Evolutionary conservation across 768 basidiomycete genomes (phyloP), one percentile per base, ranked within the genome.

Genomic region (Mrakia hoshinonis): DNA sequence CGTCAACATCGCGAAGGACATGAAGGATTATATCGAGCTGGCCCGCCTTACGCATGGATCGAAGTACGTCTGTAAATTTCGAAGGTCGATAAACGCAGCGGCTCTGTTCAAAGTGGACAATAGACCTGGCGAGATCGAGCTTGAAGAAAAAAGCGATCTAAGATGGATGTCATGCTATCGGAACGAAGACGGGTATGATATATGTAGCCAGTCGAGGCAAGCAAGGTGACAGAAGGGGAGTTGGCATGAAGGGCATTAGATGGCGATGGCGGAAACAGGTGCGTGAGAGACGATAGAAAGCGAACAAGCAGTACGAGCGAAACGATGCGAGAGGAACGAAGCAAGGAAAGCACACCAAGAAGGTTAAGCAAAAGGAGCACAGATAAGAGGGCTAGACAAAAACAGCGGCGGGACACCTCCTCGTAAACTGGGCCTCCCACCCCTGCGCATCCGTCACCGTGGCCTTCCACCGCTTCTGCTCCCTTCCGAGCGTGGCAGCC

Each of bases 361-460:
- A 29, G n/a, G 48, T 20, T 22, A 20, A 51, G 20, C 49, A 22
- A 18, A 20, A 24, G 26, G 49, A 24, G 49, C 15, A 15, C 7
- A 22, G 7, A 51, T 51, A 22, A 51, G 49, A 51, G 22, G 49
- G 49, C 2, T 51, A 22, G 49, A 24, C 24, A 49, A 15, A 20
- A 49, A 22, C 5, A 20, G 20, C 22, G 15, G 12, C 7, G 15
- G 58, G 36, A 36, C 58, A 61, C 18, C 12, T 15, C 7, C 36
- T 61, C 13, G 22, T 31, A 22, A 61, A 38, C 58, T 61, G 58
- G 36, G 31, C 58, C 34, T 61, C 58, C 58, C 58, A 61, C 3
- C 58, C 34, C 11, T 61, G 10, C 15, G 15, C 58, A 18, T 38
- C 58, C 58, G 34, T 39, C 36, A n/a, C 58, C 58, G 22, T 31